phyloP scores from a whole-genome alignment of 148 eudicot species.

The Beta vulgaris region DNA sequence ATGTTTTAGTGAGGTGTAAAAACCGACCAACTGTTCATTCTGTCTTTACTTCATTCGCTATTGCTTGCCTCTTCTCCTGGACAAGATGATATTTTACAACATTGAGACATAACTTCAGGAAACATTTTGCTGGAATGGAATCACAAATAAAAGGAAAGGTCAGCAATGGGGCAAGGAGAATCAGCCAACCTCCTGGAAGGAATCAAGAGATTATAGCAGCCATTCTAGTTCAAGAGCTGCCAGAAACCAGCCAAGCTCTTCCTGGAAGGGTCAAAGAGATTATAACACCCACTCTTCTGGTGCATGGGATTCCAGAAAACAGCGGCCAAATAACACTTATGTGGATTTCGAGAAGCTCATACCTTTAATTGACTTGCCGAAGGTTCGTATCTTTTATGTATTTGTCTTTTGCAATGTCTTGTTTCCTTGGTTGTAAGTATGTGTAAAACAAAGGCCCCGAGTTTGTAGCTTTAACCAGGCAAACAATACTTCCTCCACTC shows the following conservation, averaged over 20 bases:
- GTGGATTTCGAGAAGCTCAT: constrained; percentile 69
- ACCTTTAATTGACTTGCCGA: constrained; percentile 52
- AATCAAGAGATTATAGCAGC: constrained; percentile 23
- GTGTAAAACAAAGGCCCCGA: background rate
- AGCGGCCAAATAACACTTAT: constrained; percentile 18
- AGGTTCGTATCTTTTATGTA: constrained; percentile 39
- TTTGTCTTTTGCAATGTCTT: background rate
- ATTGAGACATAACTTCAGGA: constrained; percentile 16
- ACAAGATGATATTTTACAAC: background rate
- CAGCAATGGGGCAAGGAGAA: constrained; percentile 66
- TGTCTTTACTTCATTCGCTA: too few relatives aligned
- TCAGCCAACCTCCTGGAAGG: constrained; percentile 28
- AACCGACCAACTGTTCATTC: too few relatives aligned
- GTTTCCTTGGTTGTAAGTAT: background rate
- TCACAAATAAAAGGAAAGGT: constrained; percentile 55
- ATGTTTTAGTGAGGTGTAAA: background rate
- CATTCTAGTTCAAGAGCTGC: constrained; percentile 9
- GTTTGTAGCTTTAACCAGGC: background rate
- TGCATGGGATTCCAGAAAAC: constrained; percentile 24
- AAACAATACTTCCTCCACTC: background rate
- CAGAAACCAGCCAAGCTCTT: constrained; percentile 26
- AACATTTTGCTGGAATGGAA: constrained; percentile 52
- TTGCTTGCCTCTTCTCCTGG: background rate
- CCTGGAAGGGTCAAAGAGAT: constrained; percentile 38
- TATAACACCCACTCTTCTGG: constrained; percentile 29